These are phyloP conservation scores for Dactylellina sp. DNA, from an alignment of 2,329 filamentous ascomycete species.

Conservation along the genomic window DNA sequence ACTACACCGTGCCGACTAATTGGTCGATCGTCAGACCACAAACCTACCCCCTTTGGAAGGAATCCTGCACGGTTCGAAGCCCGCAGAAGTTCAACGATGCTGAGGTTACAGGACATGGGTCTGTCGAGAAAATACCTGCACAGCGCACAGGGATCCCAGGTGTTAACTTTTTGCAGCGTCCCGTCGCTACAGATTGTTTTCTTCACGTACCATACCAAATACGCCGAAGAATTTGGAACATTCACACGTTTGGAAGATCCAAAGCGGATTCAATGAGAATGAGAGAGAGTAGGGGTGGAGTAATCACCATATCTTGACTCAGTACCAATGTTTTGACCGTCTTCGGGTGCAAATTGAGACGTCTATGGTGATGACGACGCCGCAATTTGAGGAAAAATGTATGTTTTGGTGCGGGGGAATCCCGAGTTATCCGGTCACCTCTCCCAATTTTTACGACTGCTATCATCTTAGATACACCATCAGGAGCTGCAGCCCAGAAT, in stretches of 20 bases:
- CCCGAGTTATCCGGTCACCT: constrained; percentile 38
- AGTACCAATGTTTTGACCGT: neutral
- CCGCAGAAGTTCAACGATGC: neutral
- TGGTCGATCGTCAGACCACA: constrained; percentile 49
- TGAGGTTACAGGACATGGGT: constrained; percentile 45
- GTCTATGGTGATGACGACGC: constrained; percentile 22
- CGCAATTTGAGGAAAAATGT: constrained; percentile 20
- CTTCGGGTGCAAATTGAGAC: neutral
- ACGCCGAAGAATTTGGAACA: neutral
- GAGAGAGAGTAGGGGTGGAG: too few relatives aligned
- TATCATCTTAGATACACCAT: too few relatives aligned
- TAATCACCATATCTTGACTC: neutral
- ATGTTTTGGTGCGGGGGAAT: constrained; percentile 17
- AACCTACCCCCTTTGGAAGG: neutral
- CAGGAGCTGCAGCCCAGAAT: constrained; percentile 9
- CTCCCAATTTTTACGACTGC: neutral
- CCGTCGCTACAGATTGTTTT: neutral
- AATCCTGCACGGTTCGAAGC: neutral
- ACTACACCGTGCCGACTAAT: constrained; percentile 8
- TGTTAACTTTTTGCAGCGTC: too few relatives aligned
- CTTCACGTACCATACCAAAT: neutral
- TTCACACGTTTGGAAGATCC: neutral
- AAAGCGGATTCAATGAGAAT: too few relatives aligned
- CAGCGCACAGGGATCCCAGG: too few relatives aligned
- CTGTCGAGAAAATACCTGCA: constrained; percentile 12